A percentile compares a stretch with the other conserved stretches of the same genome.
Conservation (phyloP, 176 grass and related monocot species). For the Carex kokanica region DNA sequence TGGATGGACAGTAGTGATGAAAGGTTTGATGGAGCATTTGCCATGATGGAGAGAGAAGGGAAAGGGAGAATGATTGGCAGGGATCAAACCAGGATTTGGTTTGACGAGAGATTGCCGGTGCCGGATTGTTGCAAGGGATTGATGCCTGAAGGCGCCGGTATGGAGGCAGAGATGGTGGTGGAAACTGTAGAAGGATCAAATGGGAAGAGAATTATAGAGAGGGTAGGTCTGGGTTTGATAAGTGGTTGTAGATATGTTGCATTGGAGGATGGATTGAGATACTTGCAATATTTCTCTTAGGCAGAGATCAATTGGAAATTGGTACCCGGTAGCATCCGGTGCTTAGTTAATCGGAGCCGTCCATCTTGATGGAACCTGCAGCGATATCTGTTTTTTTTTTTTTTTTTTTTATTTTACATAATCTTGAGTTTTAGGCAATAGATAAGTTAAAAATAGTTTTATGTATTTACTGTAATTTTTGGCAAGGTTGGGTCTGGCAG, state of each 20-base stretch:
- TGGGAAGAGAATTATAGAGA: conserved; percentile 39
- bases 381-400: not conserved
- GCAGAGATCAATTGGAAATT: not conserved
- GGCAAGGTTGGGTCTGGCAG: too few species aligned
- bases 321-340: not conserved
- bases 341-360: too few species aligned
- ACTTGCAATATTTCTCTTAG: conserved; percentile 59
- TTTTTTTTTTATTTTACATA: too few species aligned
- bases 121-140: conserved; percentile 34
- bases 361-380: not conserved
- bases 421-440: too few species aligned
- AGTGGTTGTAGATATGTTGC: conserved; percentile 52
- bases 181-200: not conserved
- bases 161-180: conserved; percentile 40
- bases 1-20: conserved; percentile 53
- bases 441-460: too few species aligned
- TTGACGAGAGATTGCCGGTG: conserved; percentile 38
- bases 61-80: conserved; percentile 36
- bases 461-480: too few species aligned
- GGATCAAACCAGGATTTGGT: conserved; percentile 36
- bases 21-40: conserved; percentile 28
- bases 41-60: conserved; percentile 52
- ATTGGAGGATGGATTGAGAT: conserved; percentile 59
- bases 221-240: conserved; percentile 59
- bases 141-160: conserved; percentile 36